Evolutionary conservation across 2,329 filamentous ascomycete species (phyloP).

Genomic region (Ascochyta rabiei): DNA sequence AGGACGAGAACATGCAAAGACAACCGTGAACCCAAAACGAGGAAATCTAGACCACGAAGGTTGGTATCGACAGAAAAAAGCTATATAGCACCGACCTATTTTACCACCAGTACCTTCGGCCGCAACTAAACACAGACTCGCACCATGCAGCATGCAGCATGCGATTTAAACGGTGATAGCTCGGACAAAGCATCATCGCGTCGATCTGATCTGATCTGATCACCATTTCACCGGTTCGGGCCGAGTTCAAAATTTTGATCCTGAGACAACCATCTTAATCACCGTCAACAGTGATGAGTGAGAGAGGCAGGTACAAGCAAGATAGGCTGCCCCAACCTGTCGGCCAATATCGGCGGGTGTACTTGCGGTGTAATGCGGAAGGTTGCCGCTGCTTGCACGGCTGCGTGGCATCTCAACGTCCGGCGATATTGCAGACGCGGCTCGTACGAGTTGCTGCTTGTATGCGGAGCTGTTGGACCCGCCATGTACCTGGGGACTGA

Average conservation of each 20-base stretch:
- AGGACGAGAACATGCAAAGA: too few relatives aligned
- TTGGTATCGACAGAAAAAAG: too few relatives aligned
- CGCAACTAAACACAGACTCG: background rate
- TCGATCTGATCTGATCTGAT: constrained; percentile 18
- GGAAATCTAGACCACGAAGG: too few relatives aligned
- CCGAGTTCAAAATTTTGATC: constrained; percentile 7
- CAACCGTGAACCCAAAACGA: too few relatives aligned
- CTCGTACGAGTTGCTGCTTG: constrained; percentile 9
- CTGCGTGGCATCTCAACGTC: constrained; percentile 2
- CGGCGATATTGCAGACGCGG: background rate
- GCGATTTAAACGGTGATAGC: constrained; percentile 1
- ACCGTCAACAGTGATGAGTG: background rate
- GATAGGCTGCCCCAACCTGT: background rate
- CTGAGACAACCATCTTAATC: background rate
- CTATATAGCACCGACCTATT: background rate
- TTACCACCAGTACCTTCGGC: background rate
- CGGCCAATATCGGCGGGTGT: constrained; percentile 5
- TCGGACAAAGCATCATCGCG: constrained; percentile 18
- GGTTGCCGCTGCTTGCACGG: constrained; percentile 1
- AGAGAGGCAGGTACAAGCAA: background rate
- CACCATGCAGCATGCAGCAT: background rate
- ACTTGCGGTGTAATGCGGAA: constrained; percentile 7
- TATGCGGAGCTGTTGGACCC: background rate
- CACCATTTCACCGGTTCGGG: constrained; percentile 8
- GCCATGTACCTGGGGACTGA: background rate